Evolutionary conservation across 352 stramenopile species (phyloP), one percentile per base, ranked within the genome.

Genomic region (Phytopythium montanum): DNA sequence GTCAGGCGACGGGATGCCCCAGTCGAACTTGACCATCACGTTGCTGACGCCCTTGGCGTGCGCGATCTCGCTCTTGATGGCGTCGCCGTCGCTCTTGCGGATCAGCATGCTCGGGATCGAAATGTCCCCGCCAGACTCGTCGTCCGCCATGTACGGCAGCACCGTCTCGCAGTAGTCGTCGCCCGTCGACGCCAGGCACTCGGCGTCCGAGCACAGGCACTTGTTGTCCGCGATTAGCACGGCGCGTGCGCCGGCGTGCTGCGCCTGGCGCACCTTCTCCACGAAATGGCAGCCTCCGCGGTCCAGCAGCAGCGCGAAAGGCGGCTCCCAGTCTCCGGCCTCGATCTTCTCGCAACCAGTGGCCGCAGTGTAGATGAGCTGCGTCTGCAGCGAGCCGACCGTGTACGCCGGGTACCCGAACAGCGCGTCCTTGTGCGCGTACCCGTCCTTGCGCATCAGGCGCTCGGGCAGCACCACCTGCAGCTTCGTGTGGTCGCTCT

Each of bases 171-270:
- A 98, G 54, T 82, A 81, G 54, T 92, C 71, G 59, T 94, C 81
- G 51, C 81, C 81, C 56, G 85, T 93, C 55, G 74, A 75, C 38
- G 64, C 61, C 46, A 93, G 61, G 65, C 73, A 92, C 76, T 87
- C 79, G 26, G 80, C 78, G 58, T 97, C 90, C 39, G 72, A 79
- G 80, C 97, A 99, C 39, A 98, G 67, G 72, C 97, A 99, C 55
- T 92, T 96, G 80, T 97, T 97, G 78, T 99, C 96, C 38, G 91
- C 95, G 69, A 99, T 98, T 34, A 99, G 81, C 53, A 98, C 94
- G 16, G 87, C 97, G 21, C 94, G 81, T 8, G 96, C 96, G 5
- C 97, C 96, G 3, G 88, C 73, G 49, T 96, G 85, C 78, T 99
- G 97, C 36, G 90, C 90, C 42, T 84, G 81, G 53, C 90, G 90